phyloP scores from a whole-genome alignment of 306 rosid genomes.

The Cajanus cajan region DNA sequence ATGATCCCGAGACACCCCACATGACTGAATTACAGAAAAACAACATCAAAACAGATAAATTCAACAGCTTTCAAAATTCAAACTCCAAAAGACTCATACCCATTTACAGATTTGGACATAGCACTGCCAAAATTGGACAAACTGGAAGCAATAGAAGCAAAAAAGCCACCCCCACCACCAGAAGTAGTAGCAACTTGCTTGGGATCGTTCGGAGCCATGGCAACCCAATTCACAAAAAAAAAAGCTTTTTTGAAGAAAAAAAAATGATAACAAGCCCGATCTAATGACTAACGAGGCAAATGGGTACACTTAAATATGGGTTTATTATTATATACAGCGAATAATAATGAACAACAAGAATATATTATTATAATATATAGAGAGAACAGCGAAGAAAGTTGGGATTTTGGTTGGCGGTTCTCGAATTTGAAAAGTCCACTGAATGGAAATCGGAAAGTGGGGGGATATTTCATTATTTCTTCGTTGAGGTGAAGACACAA shows the following conservation, averaged over 20 bases:
- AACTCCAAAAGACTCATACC: constrained; percentile 38
- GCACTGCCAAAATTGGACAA: constrained; percentile 59
- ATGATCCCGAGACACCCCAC: neutral
- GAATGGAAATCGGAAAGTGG: neutral
- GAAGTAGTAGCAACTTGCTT: constrained; percentile 44
- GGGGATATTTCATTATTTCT: neutral
- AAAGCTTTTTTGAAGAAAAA: constrained; percentile 4
- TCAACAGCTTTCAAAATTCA: neutral
- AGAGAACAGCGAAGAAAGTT: constrained; percentile 45
- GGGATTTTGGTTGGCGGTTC: constrained; percentile 56
- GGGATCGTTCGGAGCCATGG: constrained; percentile 67
- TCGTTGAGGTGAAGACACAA: neutral
- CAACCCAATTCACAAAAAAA: constrained; percentile 24
- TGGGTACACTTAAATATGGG: constrained; percentile 13
- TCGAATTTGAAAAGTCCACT: constrained; percentile 51
- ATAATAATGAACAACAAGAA: neutral
- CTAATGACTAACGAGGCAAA: constrained; percentile 10
- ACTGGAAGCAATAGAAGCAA: constrained; percentile 69
- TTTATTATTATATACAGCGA: neutral
- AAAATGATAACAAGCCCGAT: constrained; percentile 19
- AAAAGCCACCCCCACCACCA: constrained; percentile 51
- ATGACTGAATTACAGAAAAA: constrained; percentile 13
- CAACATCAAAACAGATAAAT: neutral
- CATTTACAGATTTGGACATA: constrained; percentile 72
- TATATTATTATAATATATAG: neutral